phyloP scores from a whole-genome alignment of 306 rosid genomes.

The Boehmeria nivea region DNA sequence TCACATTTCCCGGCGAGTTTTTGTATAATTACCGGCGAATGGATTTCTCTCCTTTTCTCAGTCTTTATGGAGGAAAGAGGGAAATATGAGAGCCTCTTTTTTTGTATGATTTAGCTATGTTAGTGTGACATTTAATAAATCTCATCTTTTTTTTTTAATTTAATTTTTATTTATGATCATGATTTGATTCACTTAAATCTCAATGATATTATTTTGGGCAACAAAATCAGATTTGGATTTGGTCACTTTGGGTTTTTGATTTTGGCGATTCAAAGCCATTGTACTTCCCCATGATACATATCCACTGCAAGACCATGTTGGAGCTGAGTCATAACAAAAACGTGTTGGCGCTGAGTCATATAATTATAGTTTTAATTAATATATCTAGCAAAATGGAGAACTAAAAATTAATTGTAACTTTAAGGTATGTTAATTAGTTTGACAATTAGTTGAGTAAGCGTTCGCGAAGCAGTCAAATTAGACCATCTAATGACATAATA shows the following conservation, averaged over 20 bases:
- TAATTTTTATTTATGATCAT: not conserved
- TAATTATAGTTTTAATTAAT: no score
- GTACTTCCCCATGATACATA: conserved; percentile 2
- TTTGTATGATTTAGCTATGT: conserved; percentile 10
- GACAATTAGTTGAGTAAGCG: no score
- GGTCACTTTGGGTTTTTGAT: not conserved
- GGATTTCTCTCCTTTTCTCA: conserved; percentile 54
- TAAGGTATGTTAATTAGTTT: no score
- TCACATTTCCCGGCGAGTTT: conserved; percentile 57
- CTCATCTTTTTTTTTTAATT: not conserved
- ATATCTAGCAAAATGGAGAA: no score
- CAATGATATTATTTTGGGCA: no score
- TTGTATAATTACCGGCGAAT: conserved; percentile 47
- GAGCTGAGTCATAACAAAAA: not conserved
- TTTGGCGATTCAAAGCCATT: not conserved
- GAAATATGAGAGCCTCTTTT: conserved; percentile 49
- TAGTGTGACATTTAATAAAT: conserved; percentile 39
- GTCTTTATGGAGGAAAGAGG: conserved; percentile 31
- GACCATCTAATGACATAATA: no score
- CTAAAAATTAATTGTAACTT: no score
- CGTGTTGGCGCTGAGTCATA: conserved; percentile 18
- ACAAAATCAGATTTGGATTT: not conserved
- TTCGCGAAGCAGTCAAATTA: no score
- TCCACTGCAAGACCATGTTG: conserved; percentile 9
- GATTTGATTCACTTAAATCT: no score